Percentiles rank a stretch among this genome's conserved stretches.
These are phyloP conservation scores for Pythium periplocum DNA, from an alignment of 352 stramenopile species.

Conservation along the genomic window DNA sequence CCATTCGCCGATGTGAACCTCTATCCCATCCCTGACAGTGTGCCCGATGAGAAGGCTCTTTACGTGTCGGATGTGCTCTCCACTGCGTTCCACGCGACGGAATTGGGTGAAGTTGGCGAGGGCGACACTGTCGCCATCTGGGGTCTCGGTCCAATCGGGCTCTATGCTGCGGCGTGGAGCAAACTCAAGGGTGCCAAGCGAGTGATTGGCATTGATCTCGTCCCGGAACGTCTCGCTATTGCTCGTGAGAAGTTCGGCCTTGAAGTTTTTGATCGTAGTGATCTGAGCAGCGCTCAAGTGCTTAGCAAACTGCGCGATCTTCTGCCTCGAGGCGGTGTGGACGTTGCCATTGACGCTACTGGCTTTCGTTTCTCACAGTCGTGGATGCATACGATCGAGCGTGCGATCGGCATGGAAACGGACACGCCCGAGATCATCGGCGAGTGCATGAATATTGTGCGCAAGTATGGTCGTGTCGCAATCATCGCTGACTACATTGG, in stretches of 20 bases:
- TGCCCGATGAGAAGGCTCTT: conserved; percentile 30
- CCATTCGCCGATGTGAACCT: conserved; percentile 35
- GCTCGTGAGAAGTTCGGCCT: conserved; percentile 22
- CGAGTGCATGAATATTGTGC: conserved; percentile 15
- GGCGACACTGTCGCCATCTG: conserved; percentile 30
- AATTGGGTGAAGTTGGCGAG: conserved; percentile 20
- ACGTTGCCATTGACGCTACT: conserved; percentile 29
- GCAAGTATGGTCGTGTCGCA: conserved; percentile 23
- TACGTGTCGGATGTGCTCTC: conserved; percentile 31
- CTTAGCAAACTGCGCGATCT: conserved; percentile 18
- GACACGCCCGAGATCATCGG: conserved; percentile 20
- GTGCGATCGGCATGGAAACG: conserved; percentile 17
- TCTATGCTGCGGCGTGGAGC: conserved; percentile 20
- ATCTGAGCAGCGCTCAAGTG: conserved; percentile 17
- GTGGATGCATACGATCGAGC: conserved; percentile 20
- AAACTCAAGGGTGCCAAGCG: conserved; percentile 22
- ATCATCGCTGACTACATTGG: conserved; percentile 30
- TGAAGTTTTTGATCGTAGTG: conserved; percentile 21
- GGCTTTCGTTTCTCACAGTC: conserved; percentile 23
- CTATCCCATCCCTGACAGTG: conserved; percentile 16
- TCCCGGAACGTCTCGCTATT: conserved; percentile 19
- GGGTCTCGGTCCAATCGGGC: conserved; percentile 25
- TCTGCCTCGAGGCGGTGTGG: conserved; percentile 21
- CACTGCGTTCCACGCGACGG: conserved; percentile 26
- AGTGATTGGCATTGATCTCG: conserved; percentile 27